These are phyloP conservation scores for Pyricularia pennisetigena DNA, from an alignment of 2,329 filamentous ascomycete species.

Conservation along the genomic window DNA sequence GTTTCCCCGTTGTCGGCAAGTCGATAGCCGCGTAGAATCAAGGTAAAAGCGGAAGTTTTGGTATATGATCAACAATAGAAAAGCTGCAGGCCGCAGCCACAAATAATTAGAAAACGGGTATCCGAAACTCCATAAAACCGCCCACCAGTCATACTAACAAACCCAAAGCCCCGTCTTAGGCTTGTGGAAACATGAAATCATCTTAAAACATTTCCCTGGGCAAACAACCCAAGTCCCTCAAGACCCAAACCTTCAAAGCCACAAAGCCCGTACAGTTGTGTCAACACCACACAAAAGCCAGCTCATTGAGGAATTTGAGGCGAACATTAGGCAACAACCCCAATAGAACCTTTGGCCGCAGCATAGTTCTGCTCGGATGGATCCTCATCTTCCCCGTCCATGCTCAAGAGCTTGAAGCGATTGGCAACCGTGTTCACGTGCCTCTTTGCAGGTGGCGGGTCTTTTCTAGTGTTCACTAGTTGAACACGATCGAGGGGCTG, in stretches of 20 bases:
- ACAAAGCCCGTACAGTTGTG: background rate
- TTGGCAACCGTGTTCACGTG: conserved; percentile 33
- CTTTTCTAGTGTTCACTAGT: conserved; percentile 15
- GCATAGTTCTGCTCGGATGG: conserved; percentile 16
- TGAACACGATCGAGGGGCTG: conserved; percentile 33
- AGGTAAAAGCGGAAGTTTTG: background rate
- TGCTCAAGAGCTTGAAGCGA: conserved; percentile 49
- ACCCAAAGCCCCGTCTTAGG: background rate
- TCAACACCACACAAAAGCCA: background rate
- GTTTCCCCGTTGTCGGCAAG: background rate
- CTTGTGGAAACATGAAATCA: background rate
- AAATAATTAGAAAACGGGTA: background rate
- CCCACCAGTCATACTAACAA: background rate
- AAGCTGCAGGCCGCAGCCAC: background rate
- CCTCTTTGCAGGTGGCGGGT: conserved; percentile 22
- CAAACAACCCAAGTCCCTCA: background rate
- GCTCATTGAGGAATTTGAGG: background rate
- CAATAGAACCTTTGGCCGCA: conserved; percentile 13
- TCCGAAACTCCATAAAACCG: conserved; percentile 1
- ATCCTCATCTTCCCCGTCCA: conserved; percentile 32
- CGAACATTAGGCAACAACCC: conserved; percentile 15
- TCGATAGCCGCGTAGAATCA: background rate
- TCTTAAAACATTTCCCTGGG: background rate
- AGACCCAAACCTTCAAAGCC: background rate
- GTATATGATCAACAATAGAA: background rate